Conservation (phyloP, 2,329 filamentous ascomycete genomes). For the Podosphaera leucotricha region DNA sequence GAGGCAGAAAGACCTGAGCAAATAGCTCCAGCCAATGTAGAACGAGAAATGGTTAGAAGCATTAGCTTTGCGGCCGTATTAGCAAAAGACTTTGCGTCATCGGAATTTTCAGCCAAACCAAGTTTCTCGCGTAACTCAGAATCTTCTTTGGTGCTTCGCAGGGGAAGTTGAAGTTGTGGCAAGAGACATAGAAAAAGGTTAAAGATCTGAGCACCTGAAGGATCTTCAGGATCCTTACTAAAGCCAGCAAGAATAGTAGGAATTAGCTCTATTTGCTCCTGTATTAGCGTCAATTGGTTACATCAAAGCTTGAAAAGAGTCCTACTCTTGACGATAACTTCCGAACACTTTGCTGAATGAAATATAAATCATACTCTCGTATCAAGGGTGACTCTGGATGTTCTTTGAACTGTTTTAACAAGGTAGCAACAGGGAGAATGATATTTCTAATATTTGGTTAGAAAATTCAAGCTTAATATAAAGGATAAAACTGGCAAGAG, state of each 20-base stretch:
- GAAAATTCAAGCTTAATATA: neutral
- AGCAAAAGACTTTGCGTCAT: conserved; percentile 53
- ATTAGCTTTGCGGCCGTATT: conserved; percentile 57
- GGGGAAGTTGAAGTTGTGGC: conserved; percentile 45
- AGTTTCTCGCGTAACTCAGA: conserved; percentile 38
- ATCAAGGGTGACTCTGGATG: conserved; percentile 44
- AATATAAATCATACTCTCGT: conserved; percentile 69
- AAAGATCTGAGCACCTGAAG: conserved; percentile 42
- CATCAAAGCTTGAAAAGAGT: conserved; percentile 10
- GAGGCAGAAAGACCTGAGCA: conserved; percentile 35
- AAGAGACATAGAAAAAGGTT: conserved; percentile 62
- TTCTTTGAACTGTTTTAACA: conserved; percentile 78
- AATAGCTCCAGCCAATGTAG: conserved; percentile 12
- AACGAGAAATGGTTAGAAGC: conserved; percentile 30
- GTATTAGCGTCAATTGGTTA: conserved; percentile 12
- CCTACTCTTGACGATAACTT: conserved; percentile 26
- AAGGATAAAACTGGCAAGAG: neutral
- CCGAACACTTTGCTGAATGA: conserved; percentile 63
- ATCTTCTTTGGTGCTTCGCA: conserved; percentile 61
- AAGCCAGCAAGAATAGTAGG: conserved; percentile 46
- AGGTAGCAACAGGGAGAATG: conserved; percentile 57
- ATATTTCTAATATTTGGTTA: conserved; percentile 21
- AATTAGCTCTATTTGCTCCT: conserved; percentile 49
- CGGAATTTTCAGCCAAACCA: conserved; percentile 32
- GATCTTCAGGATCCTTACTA: conserved; percentile 30